Evolutionary conservation across 2,329 filamentous ascomycete species (phyloP).

Genomic region (Aspergillus sp.): DNA sequence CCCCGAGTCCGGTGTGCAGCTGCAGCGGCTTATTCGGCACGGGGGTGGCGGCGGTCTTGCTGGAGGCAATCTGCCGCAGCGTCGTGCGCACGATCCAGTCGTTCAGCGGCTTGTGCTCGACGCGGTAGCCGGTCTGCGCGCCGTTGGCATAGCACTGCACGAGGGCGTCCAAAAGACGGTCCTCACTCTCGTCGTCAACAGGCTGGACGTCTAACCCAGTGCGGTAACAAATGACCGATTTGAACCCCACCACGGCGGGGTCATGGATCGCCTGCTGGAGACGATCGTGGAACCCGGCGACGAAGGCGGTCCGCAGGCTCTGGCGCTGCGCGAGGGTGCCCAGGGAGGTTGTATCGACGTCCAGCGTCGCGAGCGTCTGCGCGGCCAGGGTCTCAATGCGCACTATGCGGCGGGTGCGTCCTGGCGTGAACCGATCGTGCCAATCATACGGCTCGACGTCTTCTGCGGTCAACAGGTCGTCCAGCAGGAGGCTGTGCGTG

Average conservation of each 20-base stretch:
- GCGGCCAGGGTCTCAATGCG: constrained; percentile 73
- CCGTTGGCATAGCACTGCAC: constrained; percentile 25
- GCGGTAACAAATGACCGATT: constrained; percentile 79
- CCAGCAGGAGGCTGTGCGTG: constrained; percentile 73
- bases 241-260: constrained; percentile 72
- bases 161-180: constrained; percentile 26
- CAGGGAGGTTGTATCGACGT: constrained; percentile 28
- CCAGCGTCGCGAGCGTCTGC: constrained; percentile 54
- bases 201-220: constrained; percentile 67
- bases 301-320: constrained; percentile 24
- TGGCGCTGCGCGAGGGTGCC: constrained; percentile 24
- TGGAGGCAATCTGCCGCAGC: constrained; percentile 56
- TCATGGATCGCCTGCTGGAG: constrained; percentile 63
- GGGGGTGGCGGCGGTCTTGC: constrained; percentile 29
- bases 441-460: constrained; percentile 60
- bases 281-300: constrained; percentile 28
- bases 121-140: constrained; percentile 29
- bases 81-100: constrained; percentile 66
- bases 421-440: constrained; percentile 65
- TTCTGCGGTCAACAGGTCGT: constrained; percentile 66
- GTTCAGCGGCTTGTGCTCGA: constrained; percentile 66
- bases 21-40: constrained; percentile 69
- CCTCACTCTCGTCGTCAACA: constrained; percentile 42
- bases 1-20: constrained; percentile 79
- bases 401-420: constrained; percentile 69